phyloP scores from a whole-genome alignment of 2,329 filamentous ascomycete species.

The Atkinsonella texensis region DNA sequence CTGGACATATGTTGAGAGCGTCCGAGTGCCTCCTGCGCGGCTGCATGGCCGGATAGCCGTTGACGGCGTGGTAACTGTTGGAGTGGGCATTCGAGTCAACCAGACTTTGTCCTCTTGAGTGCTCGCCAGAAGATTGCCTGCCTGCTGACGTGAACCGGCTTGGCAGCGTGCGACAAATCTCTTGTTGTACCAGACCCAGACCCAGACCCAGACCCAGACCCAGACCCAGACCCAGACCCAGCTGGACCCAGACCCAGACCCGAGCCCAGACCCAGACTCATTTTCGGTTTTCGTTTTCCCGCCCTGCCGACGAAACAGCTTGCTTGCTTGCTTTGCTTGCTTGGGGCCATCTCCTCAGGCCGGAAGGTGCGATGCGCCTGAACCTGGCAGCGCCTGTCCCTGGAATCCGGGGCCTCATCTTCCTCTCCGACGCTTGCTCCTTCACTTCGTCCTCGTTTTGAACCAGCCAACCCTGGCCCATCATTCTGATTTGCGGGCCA shows the following conservation, averaged over 20 bases:
- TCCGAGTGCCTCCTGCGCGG: too few species aligned
- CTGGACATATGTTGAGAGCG: background rate
- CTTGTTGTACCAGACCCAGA: background rate
- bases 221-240: too few species aligned
- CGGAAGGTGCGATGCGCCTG: conserved; percentile 3
- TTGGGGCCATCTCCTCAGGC: background rate
- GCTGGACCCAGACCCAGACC: too few species aligned
- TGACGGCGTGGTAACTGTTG: background rate
- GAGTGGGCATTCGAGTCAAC: background rate
- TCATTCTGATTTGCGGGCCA: conserved; percentile 1
- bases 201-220: too few species aligned
- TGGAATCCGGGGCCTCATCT: background rate
- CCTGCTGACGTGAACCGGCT: background rate
- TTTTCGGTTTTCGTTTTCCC: too few species aligned
- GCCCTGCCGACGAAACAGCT: too few species aligned
- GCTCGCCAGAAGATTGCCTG: background rate
- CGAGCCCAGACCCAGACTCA: too few species aligned
- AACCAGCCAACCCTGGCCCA: background rate
- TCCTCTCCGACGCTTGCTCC: background rate
- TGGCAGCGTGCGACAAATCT: background rate
- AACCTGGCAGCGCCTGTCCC: background rate
- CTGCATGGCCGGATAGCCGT: background rate
- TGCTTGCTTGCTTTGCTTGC: background rate
- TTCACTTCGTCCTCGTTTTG: background rate
- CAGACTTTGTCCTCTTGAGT: background rate